Percentiles rank a stretch among this genome's conserved stretches.
phyloP scores from a whole-genome alignment of 495 filamentous ascomycete genomes.

The Astrothelium subdiscretum region DNA sequence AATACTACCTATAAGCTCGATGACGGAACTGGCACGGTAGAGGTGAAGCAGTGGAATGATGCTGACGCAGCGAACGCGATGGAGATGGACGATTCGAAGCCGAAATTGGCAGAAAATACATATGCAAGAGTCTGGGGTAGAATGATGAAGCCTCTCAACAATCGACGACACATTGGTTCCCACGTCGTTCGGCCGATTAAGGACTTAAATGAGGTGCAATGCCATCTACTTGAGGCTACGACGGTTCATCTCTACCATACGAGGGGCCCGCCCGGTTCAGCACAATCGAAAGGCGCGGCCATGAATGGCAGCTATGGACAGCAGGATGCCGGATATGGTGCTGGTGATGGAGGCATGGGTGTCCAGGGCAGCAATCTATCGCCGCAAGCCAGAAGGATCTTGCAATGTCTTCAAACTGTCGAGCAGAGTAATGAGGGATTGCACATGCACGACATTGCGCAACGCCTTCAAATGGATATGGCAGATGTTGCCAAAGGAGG shows the following conservation, averaged over 20 bases:
- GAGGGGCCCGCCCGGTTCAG: conserved; percentile 49
- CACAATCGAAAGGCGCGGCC: conserved; percentile 19
- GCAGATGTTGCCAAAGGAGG: conserved; percentile 61
- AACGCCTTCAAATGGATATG: conserved; percentile 46
- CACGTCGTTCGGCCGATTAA: conserved; percentile 65
- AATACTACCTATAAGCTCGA: conserved; percentile 88
- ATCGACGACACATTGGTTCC: conserved; percentile 69
- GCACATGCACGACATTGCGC: conserved; percentile 63
- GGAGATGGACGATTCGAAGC: conserved; percentile 23
- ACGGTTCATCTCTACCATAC: conserved; percentile 77
- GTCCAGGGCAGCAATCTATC: conserved; percentile 38
- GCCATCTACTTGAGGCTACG: conserved; percentile 79
- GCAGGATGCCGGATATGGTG: conserved; percentile 32
- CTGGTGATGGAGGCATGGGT: conserved; percentile 18
- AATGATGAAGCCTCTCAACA: conserved; percentile 63
- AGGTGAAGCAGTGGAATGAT: conserved; percentile 90
- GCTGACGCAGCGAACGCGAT: conserved; percentile 19
- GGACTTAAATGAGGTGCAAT: conserved; percentile 84
- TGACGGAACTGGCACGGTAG: conserved; percentile 85
- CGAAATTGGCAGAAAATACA: conserved; percentile 48
- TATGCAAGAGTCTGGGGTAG: conserved; percentile 78
- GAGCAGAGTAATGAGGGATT: conserved; percentile 67
- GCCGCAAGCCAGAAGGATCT: conserved; percentile 52
- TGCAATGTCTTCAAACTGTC: conserved; percentile 46
- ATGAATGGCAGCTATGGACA: conserved; percentile 17